Base-by-base conservation (phyloP, 805 yeast species). In the Candida ficus region DNA sequence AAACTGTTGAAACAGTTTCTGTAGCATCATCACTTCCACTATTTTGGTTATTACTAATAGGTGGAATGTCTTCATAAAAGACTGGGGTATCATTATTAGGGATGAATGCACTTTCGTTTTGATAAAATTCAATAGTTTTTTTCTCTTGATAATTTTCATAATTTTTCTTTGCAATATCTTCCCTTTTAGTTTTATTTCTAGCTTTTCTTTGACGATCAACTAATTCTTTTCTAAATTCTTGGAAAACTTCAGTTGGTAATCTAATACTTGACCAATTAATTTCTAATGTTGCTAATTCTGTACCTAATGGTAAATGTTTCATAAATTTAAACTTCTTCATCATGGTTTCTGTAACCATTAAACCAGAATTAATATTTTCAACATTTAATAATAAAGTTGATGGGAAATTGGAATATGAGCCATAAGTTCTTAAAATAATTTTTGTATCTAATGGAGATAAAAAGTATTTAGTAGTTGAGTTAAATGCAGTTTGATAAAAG, bases 261-360 rank as follows among this genome's bases (percentile, higher is more conserved):
- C 74, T 52, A 26, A 56, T 39, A 19, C 52, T 70, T 64, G 68
- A 39, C 98, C 98, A 91, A 56, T 87, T 82, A 38, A 96, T 74
- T 52, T 93, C 98, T 40, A 93, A 57, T 47, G 86, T 79, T 10
- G 89, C 95, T 32, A 91, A 60, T 38, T 83, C 84, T 0, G 96
- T 83, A 2, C 97, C 97, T 22, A 76, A 58, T 0, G 99, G 97
- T 18, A 89, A 62, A 60, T 91, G 91, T 1, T 84, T 72, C 42
- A 93, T 62, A 58, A 84, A 88, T 59, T 88, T 90, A 57, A 72
- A 72, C 48, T 80, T 76, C 38, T 75, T 73, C 53, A 83, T 48
- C 4, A 60, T 45, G n/a, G 76, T 77, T 13, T 76, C 80, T 0
- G 82, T 74, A 3, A 81, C 74, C 17, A 83, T 68, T 19, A 75